phyloP scores from a whole-genome alignment of 2,329 filamentous ascomycete species.

The Sordariomycetes sp. region DNA sequence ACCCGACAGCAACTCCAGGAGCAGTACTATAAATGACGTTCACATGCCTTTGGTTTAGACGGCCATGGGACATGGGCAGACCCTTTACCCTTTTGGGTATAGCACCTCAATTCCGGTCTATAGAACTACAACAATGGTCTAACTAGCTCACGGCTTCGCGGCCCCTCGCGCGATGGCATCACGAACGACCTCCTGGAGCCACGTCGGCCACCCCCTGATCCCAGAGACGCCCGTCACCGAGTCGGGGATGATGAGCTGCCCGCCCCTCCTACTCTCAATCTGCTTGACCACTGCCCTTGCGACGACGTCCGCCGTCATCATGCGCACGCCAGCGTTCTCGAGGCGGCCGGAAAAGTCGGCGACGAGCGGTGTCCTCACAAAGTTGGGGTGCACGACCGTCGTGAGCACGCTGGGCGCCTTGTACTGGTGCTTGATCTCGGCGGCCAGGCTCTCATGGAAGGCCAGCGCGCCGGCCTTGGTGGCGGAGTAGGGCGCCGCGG shows the following conservation, averaged over 20 bases:
- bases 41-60: not conserved
- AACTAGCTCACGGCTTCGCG: not conserved
- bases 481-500: conserved; percentile 54
- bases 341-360: conserved; percentile 13
- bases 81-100: not conserved
- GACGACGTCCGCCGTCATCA: conserved; percentile 23
- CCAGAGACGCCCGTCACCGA: not conserved
- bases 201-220: not conserved
- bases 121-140: not conserved
- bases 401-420: conserved; percentile 51
- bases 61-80: not conserved
- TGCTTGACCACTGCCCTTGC: conserved; percentile 33
- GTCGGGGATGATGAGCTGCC: conserved; percentile 31
- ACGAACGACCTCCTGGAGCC: not conserved
- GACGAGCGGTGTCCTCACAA: conserved; percentile 4
- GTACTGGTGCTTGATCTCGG: conserved; percentile 46
- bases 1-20: not conserved
- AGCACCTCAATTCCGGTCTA: not conserved
- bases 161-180: not conserved
- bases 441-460: conserved; percentile 53
- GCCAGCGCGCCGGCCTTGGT: conserved; percentile 53
- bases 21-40: not conserved
- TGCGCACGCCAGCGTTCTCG: conserved; percentile 14
- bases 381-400: conserved; percentile 45
- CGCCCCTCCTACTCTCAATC: conserved; percentile 32